A percentile compares a stretch with the other conserved stretches of the same genome.
Conservation (phyloP, 352 stramenopile genomes). For the Pythium aquatile region DNA sequence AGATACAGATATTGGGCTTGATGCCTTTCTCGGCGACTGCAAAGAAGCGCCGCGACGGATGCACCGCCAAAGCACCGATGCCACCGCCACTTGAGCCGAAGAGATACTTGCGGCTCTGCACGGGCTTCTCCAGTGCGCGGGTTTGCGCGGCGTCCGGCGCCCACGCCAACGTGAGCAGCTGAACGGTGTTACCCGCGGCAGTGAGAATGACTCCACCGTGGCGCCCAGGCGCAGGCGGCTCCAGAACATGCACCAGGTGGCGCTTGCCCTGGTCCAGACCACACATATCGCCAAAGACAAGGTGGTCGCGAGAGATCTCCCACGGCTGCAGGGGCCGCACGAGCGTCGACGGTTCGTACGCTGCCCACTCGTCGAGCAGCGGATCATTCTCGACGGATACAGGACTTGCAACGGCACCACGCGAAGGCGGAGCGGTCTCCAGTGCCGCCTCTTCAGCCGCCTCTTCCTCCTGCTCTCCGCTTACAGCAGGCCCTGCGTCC, state of each 20-base stretch:
- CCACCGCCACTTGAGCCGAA: constrained; percentile 71
- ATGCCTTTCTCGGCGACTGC: constrained; percentile 88
- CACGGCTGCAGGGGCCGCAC: constrained; percentile 52
- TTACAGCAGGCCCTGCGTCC: not conserved
- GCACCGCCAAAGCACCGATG: constrained; percentile 67
- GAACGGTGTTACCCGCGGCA: constrained; percentile 69
- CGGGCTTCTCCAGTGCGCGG: constrained; percentile 2
- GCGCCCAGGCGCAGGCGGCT: constrained; percentile 27
- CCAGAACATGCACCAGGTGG: constrained; percentile 66
- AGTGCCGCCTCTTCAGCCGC: not conserved
- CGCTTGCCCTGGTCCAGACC: constrained; percentile 68
- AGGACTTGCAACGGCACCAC: not conserved
- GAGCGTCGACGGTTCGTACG: constrained; percentile 37
- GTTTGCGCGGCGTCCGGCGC: constrained; percentile 5
- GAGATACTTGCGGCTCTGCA: constrained; percentile 45
- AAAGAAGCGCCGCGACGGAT: constrained; percentile 72
- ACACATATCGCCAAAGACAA: constrained; percentile 65
- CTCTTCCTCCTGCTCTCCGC: constrained; percentile 6
- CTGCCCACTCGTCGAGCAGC: constrained; percentile 22
- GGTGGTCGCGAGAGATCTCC: constrained; percentile 72
- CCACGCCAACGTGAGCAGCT: constrained; percentile 54
- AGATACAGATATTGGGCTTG: constrained; percentile 87
- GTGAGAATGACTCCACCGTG: constrained; percentile 66
- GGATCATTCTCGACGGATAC: constrained; percentile 22
- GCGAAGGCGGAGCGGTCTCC: not conserved